Percentiles rank a stretch among this genome's conserved stretches.
These are phyloP conservation scores for Naegleria fowleri DNA, from an alignment of 208 protist species.

Conservation along the genomic window DNA sequence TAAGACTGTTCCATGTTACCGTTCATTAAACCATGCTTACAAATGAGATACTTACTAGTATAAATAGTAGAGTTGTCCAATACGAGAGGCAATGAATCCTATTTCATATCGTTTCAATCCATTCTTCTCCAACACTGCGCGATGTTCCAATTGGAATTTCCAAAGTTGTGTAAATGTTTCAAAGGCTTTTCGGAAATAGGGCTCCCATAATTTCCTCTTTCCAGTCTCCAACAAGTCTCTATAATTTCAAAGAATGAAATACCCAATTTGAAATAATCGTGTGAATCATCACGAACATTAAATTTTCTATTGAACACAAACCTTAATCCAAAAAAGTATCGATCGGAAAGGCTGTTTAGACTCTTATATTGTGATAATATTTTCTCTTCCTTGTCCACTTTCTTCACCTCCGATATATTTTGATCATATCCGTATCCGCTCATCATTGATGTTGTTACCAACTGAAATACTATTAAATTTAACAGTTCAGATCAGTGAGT, in stretches of 20 bases:
- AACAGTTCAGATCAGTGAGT: no score
- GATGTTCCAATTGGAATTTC: slow-evolving; percentile 28
- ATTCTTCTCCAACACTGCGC: background rate
- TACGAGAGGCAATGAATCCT: slow-evolving; percentile 20
- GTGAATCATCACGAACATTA: no score
- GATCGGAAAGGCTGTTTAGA: background rate
- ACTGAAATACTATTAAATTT: no score
- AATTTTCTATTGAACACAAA: background rate
- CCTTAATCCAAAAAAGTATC: slow-evolving; percentile 4
- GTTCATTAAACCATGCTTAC: background rate
- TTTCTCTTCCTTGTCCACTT: no score
- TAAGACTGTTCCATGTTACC: background rate
- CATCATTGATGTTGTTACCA: no score
- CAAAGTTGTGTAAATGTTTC: slow-evolving; percentile 24
- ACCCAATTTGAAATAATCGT: background rate
- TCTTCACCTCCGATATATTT: no score
- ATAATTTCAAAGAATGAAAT: background rate
- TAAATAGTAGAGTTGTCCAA: slow-evolving; percentile 29
- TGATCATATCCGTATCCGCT: no score
- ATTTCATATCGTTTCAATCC: background rate
- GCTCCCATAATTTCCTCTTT: background rate
- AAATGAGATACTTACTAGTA: slow-evolving; percentile 12
- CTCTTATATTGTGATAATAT: no score
- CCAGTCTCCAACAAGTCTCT: background rate
- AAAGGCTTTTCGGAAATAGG: slow-evolving; percentile 14